phyloP scores from a whole-genome alignment of 2,329 filamentous ascomycete genomes.

The Colletotrichum melonis region DNA sequence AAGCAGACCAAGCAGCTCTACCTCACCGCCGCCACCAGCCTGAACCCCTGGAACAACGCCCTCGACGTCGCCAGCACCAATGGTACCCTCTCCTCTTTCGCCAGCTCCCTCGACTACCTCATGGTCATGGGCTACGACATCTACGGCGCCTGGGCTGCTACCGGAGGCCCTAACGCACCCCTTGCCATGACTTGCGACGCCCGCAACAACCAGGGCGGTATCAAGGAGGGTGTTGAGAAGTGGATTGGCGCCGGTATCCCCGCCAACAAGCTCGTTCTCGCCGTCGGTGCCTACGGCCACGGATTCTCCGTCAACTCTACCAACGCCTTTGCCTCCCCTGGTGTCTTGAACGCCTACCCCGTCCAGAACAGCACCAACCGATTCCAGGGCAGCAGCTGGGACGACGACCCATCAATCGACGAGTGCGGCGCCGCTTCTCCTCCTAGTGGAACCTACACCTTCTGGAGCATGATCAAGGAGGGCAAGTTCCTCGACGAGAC shows the following conservation, averaged over 20 bases:
- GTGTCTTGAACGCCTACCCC: conserved; percentile 29
- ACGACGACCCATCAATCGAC: conserved; percentile 28
- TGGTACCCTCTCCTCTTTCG: conserved; percentile 20
- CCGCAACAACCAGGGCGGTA: conserved; percentile 34
- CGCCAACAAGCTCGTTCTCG: conserved; percentile 29
- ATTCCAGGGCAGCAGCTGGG: conserved; percentile 35
- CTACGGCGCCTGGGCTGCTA: conserved; percentile 28
- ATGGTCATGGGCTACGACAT: conserved; percentile 35
- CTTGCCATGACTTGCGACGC: conserved; percentile 22
- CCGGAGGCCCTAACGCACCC: conserved; percentile 29
- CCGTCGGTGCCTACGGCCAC: conserved; percentile 30
- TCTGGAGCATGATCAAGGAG: conserved; percentile 29
- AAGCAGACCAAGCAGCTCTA: conserved; percentile 32
- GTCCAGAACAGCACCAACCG: conserved; percentile 31
- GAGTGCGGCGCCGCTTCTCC: conserved; percentile 29
- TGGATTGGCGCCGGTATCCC: conserved; percentile 29
- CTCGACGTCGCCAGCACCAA: conserved; percentile 1
- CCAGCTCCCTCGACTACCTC: conserved; percentile 27
- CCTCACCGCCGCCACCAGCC: conserved; percentile 28
- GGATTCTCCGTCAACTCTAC: conserved; percentile 33
- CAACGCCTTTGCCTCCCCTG: conserved; percentile 19
- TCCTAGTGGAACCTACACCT: conserved; percentile 25
- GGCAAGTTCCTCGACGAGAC: conserved; percentile 26
- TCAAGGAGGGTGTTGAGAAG: conserved; percentile 28
- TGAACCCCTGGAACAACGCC: conserved; percentile 27